These are phyloP conservation scores for Tylopilus balloui DNA, from an alignment of 768 basidiomycete genomes.

Conservation along the genomic window DNA sequence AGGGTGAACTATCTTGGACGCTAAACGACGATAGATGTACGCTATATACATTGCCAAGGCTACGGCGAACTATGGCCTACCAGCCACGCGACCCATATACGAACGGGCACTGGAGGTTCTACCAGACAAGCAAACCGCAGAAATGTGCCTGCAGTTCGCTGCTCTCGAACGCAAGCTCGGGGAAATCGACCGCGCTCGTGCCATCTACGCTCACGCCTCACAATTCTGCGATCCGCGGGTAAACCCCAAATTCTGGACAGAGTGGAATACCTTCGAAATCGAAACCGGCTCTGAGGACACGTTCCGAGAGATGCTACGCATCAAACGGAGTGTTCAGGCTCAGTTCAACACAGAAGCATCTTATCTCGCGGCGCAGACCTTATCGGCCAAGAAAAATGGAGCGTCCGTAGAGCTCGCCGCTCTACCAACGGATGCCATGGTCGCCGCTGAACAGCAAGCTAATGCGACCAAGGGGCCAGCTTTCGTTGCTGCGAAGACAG, in stretches of 20 bases:
- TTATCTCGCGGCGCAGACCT: constrained; percentile 87
- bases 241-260: constrained; percentile 89
- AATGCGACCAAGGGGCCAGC: constrained; percentile 53
- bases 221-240: constrained; percentile 98
- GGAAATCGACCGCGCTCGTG: constrained; percentile 95
- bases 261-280: constrained; percentile 98
- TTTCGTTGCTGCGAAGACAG: constrained; percentile 72
- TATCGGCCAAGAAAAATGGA: constrained; percentile 59
- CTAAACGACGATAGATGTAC: constrained; percentile 64
- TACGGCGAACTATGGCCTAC: constrained; percentile 90
- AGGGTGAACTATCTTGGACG: background rate
- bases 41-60: constrained; percentile 97
- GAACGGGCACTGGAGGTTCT: constrained; percentile 90
- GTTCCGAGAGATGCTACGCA: constrained; percentile 91
- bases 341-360: constrained; percentile 97
- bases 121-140: constrained; percentile 90
- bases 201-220: constrained; percentile 94
- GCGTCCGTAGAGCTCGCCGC: constrained; percentile 42
- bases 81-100: constrained; percentile 95
- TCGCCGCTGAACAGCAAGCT: constrained; percentile 69
- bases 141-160: constrained; percentile 97
- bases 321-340: constrained; percentile 97
- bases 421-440: constrained; percentile 73
- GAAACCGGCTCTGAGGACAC: constrained; percentile 99
- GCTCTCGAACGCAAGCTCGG: constrained; percentile 95